Evolutionary conservation across 768 basidiomycete species (phyloP).

Genomic region (Collybiopsis luxurians): DNA sequence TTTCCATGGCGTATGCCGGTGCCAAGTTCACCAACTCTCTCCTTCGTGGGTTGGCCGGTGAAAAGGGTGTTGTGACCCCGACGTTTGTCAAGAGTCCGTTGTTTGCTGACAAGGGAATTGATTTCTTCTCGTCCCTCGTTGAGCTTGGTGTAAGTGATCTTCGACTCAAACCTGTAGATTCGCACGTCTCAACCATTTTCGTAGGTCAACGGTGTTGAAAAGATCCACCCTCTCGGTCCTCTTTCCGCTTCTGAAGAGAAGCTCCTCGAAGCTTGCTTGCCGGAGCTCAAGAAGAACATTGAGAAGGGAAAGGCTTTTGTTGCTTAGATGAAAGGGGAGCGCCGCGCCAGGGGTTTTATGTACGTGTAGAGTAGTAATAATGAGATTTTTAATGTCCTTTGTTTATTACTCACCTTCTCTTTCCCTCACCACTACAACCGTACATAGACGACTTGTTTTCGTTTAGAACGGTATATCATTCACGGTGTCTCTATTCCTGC

Average conservation of each 20-base stretch:
- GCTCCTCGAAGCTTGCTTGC: constrained; percentile 82
- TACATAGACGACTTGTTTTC: too few relatives aligned
- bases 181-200: constrained; percentile 11
- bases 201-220: constrained; percentile 84
- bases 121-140: constrained; percentile 93
- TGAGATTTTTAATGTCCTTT: too few relatives aligned
- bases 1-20: constrained; percentile 95
- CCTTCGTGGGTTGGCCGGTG: constrained; percentile 83
- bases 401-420: too few relatives aligned
- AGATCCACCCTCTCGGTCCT: constrained; percentile 82
- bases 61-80: constrained; percentile 81
- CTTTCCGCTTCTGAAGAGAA: constrained; percentile 82
- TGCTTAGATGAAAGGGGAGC: constrained; percentile 29
- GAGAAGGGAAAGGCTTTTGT: constrained; percentile 89
- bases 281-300: constrained; percentile 97
- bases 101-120: constrained; percentile 80
- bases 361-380: too few relatives aligned
- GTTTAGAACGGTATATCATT: too few relatives aligned
- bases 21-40: constrained; percentile 85
- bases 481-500: too few relatives aligned
- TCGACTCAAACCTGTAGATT: constrained; percentile 3
- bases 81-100: constrained; percentile 90
- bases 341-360: too few relatives aligned
- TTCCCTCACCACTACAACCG: too few relatives aligned
- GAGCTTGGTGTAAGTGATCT: constrained; percentile 79